Percentiles rank a stretch among this genome's conserved stretches.
phyloP scores from a whole-genome alignment of 2,329 filamentous ascomycete genomes.

The Ceratocystiopsis brevicomis region DNA sequence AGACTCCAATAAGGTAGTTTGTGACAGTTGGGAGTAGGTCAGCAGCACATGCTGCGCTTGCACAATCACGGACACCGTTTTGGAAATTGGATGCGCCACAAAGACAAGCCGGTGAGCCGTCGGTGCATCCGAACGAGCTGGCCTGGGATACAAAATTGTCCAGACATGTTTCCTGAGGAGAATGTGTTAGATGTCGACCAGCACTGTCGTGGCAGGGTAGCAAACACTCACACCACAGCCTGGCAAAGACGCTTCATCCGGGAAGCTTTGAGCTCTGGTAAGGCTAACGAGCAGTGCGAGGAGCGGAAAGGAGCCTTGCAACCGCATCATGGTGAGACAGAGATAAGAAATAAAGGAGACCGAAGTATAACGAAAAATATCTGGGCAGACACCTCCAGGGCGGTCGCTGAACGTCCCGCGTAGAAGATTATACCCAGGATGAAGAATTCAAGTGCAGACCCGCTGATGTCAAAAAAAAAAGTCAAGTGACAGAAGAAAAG shows the following conservation, averaged over 20 bases:
- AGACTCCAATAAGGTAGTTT: slow-evolving; percentile 8
- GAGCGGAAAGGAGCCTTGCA: slow-evolving; percentile 1
- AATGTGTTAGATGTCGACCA: neutral
- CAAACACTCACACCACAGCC: slow-evolving; percentile 8
- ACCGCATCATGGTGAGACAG: slow-evolving; percentile 4
- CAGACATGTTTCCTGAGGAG: slow-evolving; percentile 9
- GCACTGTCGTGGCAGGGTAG: too few relatives aligned
- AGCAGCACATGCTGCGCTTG: slow-evolving; percentile 5
- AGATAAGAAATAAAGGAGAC: neutral
- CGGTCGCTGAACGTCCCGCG: too few relatives aligned
- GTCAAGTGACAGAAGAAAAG: neutral
- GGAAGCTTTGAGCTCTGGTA: slow-evolving; percentile 4
- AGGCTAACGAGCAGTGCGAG: slow-evolving; percentile 2
- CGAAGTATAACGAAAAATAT: neutral
- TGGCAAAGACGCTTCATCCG: slow-evolving; percentile 5
- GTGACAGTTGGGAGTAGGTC: slow-evolving; percentile 7
- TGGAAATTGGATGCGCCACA: slow-evolving; percentile 7
- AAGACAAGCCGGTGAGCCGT: slow-evolving; percentile 6
- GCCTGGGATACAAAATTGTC: slow-evolving; percentile 4
- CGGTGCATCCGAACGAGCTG: slow-evolving; percentile 5
- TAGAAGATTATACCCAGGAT: neutral
- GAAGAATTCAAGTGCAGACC: neutral
- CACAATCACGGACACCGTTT: slow-evolving; percentile 9
- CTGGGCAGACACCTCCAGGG: too few relatives aligned
- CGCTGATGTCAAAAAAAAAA: neutral